phyloP scores from a whole-genome alignment of 1,139 yeast species.

The Hemisphaericaspora xylofermentans region DNA sequence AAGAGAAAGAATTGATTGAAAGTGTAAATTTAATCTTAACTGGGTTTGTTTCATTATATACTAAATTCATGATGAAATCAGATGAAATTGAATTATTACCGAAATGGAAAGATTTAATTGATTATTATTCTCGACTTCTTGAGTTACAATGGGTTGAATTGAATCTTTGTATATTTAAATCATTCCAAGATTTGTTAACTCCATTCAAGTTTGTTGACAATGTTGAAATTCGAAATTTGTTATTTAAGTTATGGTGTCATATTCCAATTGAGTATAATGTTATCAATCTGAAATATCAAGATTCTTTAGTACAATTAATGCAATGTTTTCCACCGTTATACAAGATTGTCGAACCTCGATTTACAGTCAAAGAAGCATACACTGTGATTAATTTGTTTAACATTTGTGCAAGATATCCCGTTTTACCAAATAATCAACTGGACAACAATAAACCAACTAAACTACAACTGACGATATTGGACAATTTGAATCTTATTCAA shows the following conservation, averaged over 20 bases:
- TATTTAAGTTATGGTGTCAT: slow-evolving; percentile 64
- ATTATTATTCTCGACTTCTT: slow-evolving; percentile 43
- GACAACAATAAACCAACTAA: slow-evolving; percentile 46
- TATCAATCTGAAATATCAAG: slow-evolving; percentile 49
- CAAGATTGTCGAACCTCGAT: slow-evolving; percentile 28
- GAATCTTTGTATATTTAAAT: slow-evolving; percentile 50
- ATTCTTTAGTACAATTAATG: slow-evolving; percentile 52
- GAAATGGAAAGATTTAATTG: slow-evolving; percentile 53
- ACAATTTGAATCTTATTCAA: slow-evolving; percentile 39
- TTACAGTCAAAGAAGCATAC: slow-evolving; percentile 36
- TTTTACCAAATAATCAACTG: slow-evolving; percentile 47
- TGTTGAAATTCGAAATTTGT: slow-evolving; percentile 33
- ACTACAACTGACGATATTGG: slow-evolving; percentile 53
- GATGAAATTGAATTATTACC: slow-evolving; percentile 16
- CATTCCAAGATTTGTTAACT: slow-evolving; percentile 48
- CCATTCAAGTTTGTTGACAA: slow-evolving; percentile 12
- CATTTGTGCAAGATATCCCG: slow-evolving; percentile 66
- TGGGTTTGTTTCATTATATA: slow-evolving; percentile 57
- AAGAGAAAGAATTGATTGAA: slow-evolving; percentile 50
- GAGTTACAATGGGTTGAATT: slow-evolving; percentile 46
- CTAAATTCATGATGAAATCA: slow-evolving; percentile 38
- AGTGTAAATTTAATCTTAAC: slow-evolving; percentile 56
- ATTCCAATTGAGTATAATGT: slow-evolving; percentile 62
- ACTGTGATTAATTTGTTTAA: slow-evolving; percentile 49
- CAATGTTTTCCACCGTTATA: slow-evolving; percentile 50